Evolutionary conservation across 2,329 filamentous ascomycete species (phyloP).

Genomic region (Botrytis medusae): DNA sequence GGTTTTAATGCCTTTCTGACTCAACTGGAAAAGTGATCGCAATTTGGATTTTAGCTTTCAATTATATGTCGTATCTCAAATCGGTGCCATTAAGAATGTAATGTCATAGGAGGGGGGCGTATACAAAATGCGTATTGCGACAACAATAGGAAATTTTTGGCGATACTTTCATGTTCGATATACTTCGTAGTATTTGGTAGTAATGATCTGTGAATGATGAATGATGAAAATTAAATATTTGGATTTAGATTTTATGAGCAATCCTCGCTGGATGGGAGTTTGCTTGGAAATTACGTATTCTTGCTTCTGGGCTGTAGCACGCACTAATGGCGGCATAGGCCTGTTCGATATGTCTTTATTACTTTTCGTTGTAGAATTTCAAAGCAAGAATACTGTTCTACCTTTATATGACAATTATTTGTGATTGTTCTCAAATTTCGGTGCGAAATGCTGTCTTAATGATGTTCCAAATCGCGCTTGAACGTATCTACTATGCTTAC

Average conservation of each 20-base stretch:
- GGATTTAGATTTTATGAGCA: rapidly evolving
- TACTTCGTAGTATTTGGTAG: not conserved
- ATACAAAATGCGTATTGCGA: not conserved
- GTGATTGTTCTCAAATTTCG: rapidly evolving
- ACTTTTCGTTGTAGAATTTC: rapidly evolving
- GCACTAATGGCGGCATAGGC: no score
- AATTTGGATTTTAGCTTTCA: not conserved
- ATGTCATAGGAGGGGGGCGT: rapidly evolving
- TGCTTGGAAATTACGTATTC: not conserved
- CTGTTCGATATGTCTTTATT: no score
- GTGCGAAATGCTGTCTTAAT: rapidly evolving
- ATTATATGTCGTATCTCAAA: not conserved
- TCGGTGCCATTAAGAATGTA: not conserved
- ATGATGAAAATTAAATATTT: not conserved
- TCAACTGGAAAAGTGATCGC: not conserved
- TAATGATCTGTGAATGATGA: no score
- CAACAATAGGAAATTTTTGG: not conserved
- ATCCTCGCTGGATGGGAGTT: no score
- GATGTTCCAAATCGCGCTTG: not conserved
- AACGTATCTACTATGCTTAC: rapidly evolving
- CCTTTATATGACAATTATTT: not conserved
- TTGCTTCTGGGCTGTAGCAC: no score
- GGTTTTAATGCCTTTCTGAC: not conserved
- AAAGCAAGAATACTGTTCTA: not conserved
- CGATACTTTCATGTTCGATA: no score